Base-by-base conservation (phyloP, 345 rosid genomes). In the Carallia brachiata region DNA sequence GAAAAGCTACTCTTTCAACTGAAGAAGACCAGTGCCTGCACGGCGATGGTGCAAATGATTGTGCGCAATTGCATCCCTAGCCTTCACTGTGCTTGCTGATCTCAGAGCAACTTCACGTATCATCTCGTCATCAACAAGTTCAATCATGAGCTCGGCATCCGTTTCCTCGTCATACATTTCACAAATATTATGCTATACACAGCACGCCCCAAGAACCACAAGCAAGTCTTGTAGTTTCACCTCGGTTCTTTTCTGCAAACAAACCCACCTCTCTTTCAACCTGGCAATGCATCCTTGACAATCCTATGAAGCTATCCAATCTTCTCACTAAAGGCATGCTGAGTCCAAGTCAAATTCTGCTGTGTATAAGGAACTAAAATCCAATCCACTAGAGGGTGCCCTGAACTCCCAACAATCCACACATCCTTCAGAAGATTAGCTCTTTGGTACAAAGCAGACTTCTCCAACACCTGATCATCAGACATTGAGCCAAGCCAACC, bases 401-500 rank as follows among this genome's bases (percentile, higher is more conserved):
- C 96, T 0, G 79, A 75, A 62, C 82, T 86, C 65, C 96, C 96
- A 23, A 85, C 91, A 16, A 90, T 81, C 93, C 96, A 90, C 59
- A 79, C 62, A 13, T 85, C 93, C 12, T 83, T 86, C 30, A 90
- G 62, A 44, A 83, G 77, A 7, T 73, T 84, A 2, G 93, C 96
- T 70, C 93, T 84, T 44, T 90, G 91, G 52, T 75, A 80, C 53
- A 90, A 67, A 68, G 90, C 85, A 8, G 93, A 88, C 82, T 87
- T 88, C 81, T 90, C 96, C 34, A 90, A 63, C 36, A 90, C 91
- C 63, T 88, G 86, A 73, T 86, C 93, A 79, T 90, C 89, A 55
- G 83, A 78, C 93, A 90, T 88, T 7, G 96, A 88, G 23, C 96
- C 96, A 0, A 91, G 96, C 93, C 96, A 90, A 1, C 96, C 96